phyloP scores from a whole-genome alignment of 441 rosid genomes.

The Adansonia madagascariensis region DNA sequence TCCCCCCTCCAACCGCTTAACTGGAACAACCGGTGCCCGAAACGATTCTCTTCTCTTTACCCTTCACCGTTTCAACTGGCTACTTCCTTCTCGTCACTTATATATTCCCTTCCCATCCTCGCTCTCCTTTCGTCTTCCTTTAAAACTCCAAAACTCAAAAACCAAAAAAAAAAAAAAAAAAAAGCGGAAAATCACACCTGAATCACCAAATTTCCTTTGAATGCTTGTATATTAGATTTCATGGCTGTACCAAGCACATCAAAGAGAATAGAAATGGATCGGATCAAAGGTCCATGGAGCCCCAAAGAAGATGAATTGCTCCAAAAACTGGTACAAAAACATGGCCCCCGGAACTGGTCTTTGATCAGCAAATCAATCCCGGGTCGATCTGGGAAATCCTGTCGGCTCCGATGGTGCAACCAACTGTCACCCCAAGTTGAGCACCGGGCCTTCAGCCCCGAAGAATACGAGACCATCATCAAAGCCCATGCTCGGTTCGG shows the following conservation, averaged over 20 bases:
- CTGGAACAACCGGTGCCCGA: conserved; percentile 60
- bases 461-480: conserved; percentile 62
- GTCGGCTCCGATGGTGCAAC: conserved; percentile 74
- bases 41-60: conserved; percentile 25
- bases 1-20: conserved; percentile 54
- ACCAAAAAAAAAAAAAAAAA: no score
- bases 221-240: not conserved
- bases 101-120: conserved; percentile 30
- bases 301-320: conserved; percentile 73
- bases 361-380: conserved; percentile 65
- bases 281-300: conserved; percentile 85
- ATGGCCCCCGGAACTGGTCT: conserved; percentile 74
- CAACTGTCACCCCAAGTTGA: conserved; percentile 72
- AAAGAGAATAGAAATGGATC: conserved; percentile 54
- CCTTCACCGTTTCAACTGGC: conserved; percentile 56
- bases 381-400: conserved; percentile 73
- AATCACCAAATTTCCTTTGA: not conserved
- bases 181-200: no score
- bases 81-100: conserved; percentile 32
- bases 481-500: conserved; percentile 67
- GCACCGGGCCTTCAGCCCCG: conserved; percentile 62
- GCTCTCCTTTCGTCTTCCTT: no score
- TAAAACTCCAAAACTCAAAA: no score
- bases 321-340: conserved; percentile 51
- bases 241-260: conserved; percentile 42